Conservation (phyloP, 768 basidiomycete genomes). For the Daedaleopsis nitida region DNA sequence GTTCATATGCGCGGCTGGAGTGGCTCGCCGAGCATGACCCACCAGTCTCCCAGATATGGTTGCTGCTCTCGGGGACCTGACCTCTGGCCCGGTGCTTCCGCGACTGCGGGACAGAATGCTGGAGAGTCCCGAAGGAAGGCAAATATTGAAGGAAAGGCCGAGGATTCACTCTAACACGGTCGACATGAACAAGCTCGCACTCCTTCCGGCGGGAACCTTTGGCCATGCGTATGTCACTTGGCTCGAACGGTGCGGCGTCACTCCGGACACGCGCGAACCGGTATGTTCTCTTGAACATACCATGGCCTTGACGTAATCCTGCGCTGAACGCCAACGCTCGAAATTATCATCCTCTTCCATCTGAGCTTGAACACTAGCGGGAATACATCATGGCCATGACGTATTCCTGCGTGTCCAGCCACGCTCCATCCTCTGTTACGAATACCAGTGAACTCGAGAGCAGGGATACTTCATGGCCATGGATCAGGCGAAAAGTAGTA, state of each 20-base stretch:
- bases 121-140: conserved; percentile 76
- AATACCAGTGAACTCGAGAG: too few relatives aligned
- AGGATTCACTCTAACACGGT: conserved; percentile 76
- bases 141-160: conserved; percentile 82
- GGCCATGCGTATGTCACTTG: conserved; percentile 87
- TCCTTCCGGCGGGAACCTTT: conserved; percentile 77
- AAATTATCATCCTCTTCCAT: too few relatives aligned
- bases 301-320: not conserved
- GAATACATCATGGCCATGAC: not conserved
- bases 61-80: conserved; percentile 91
- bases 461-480: not conserved
- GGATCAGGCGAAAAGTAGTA: not conserved
- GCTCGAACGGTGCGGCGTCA: conserved; percentile 85
- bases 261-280: conserved; percentile 91
- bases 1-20: not conserved
- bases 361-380: not conserved
- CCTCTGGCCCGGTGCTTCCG: conserved; percentile 78
- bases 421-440: too few relatives aligned
- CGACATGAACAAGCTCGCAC: conserved; percentile 65
- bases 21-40: not conserved
- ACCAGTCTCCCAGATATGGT: conserved; percentile 74
- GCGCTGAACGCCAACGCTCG: not conserved
- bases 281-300: conserved; percentile 44
- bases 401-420: not conserved
- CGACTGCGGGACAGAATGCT: conserved; percentile 78